Evolutionary conservation across 2,329 filamentous ascomycete species (phyloP).

Genomic region (Coleophoma cylindrospora): DNA sequence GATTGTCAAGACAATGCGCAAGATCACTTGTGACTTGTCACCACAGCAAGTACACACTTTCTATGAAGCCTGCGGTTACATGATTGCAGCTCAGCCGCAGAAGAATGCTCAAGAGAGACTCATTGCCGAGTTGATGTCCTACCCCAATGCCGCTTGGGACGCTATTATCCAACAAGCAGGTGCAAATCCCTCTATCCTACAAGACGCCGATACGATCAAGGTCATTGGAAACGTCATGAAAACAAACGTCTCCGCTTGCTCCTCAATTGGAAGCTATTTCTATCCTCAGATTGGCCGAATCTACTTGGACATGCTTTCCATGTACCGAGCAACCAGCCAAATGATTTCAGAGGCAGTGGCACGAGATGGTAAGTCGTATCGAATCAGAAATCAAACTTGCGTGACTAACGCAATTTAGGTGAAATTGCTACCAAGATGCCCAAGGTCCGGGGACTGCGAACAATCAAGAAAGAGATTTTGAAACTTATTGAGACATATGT

Average conservation of each 20-base stretch:
- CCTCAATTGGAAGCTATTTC: constrained; percentile 94
- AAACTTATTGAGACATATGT: constrained; percentile 98
- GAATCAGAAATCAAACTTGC: background rate
- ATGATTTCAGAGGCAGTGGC: constrained; percentile 92
- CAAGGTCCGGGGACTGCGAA: constrained; percentile 88
- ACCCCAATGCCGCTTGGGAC: constrained; percentile 94
- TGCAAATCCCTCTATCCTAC: constrained; percentile 76
- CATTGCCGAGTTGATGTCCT: constrained; percentile 85
- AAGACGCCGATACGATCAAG: constrained; percentile 94
- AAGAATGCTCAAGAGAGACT: constrained; percentile 90
- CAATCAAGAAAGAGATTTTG: constrained; percentile 98
- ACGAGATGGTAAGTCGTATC: constrained; percentile 59
- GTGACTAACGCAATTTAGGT: constrained; percentile 44
- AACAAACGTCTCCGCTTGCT: constrained; percentile 98
- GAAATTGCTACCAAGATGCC: constrained; percentile 97
- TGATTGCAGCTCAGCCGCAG: constrained; percentile 97
- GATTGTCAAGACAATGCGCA: constrained; percentile 91
- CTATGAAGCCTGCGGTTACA: constrained; percentile 97
- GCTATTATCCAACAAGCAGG: constrained; percentile 87
- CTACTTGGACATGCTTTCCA: constrained; percentile 97
- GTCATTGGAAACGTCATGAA: constrained; percentile 99
- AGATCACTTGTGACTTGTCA: constrained; percentile 91
- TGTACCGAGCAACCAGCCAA: constrained; percentile 96
- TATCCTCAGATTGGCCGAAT: constrained; percentile 97
- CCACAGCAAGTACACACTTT: constrained; percentile 98